Conservation (phyloP, 2,329 filamentous ascomycete species). For the Rhytidhysteron rufulum region DNA sequence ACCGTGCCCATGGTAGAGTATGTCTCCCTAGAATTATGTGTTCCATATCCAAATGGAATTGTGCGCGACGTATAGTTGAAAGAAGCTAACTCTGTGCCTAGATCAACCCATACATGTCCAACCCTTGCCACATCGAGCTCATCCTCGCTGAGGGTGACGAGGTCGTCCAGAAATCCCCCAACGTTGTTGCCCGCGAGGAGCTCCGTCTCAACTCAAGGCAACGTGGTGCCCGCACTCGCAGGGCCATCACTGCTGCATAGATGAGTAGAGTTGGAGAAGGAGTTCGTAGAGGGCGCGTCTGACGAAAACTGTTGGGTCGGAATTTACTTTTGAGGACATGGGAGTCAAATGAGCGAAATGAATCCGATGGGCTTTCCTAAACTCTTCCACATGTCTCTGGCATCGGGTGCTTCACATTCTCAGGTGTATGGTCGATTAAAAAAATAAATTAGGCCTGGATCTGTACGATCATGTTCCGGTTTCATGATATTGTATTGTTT, state of each 20-base stretch:
- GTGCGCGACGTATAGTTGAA: neutral
- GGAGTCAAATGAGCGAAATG: conserved; percentile 2
- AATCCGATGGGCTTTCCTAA: neutral
- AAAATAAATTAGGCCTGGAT: neutral
- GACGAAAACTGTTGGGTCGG: conserved; percentile 3
- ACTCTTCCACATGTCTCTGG: conserved; percentile 3
- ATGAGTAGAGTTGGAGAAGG: neutral
- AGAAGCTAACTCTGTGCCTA: conserved; percentile 35
- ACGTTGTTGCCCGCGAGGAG: conserved; percentile 61
- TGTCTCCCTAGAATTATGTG: too few relatives aligned
- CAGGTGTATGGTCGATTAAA: conserved; percentile 2
- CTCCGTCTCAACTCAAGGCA: conserved; percentile 83
- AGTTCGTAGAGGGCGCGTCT: neutral
- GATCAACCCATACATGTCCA: conserved; percentile 99
- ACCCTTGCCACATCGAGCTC: conserved; percentile 99
- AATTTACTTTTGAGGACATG: conserved; percentile 4
- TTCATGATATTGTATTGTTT: too few relatives aligned
- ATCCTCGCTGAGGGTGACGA: conserved; percentile 98
- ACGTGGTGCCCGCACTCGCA: conserved; percentile 67
- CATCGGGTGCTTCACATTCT: conserved; percentile 3
- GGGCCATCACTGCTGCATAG: conserved; percentile 58
- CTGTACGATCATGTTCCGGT: too few relatives aligned
- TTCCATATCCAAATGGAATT: too few relatives aligned
- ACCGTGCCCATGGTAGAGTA: conserved; percentile 99
- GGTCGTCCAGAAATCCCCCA: conserved; percentile 84